phyloP scores from a whole-genome alignment of 108 stramenopile species.

The Seminavis robusta region DNA sequence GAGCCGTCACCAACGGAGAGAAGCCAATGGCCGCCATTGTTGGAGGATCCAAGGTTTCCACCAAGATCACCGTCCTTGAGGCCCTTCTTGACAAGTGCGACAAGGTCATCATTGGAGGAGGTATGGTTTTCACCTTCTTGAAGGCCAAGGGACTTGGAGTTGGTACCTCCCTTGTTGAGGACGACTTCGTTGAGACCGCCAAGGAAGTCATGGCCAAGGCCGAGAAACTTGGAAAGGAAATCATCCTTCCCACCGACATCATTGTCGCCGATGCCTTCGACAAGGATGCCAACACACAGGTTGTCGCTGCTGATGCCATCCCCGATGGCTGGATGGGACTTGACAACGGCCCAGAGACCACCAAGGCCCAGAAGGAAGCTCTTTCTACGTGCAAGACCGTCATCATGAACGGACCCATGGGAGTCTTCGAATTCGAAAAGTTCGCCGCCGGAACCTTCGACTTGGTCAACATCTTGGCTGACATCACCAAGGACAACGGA shows the following conservation, averaged over 20 bases:
- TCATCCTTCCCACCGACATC: slow-evolving; percentile 95
- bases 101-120: slow-evolving; percentile 98
- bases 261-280: slow-evolving; percentile 92
- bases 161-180: slow-evolving; percentile 95
- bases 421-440: slow-evolving; percentile 97
- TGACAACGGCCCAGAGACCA: slow-evolving; percentile 95
- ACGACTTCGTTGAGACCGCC: slow-evolving; percentile 95
- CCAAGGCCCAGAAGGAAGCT: slow-evolving; percentile 83
- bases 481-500: slow-evolving; percentile 89
- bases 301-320: slow-evolving; percentile 82
- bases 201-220: slow-evolving; percentile 94
- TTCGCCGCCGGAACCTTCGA: slow-evolving; percentile 94
- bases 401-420: slow-evolving; percentile 99
- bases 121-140: slow-evolving; percentile 99
- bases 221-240: slow-evolving; percentile 86
- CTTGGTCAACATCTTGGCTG: slow-evolving; percentile 94
- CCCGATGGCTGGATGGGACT: slow-evolving; percentile 99
- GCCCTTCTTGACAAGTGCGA: slow-evolving; percentile 99
- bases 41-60: slow-evolving; percentile 99
- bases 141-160: slow-evolving; percentile 94
- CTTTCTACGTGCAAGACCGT: slow-evolving; percentile 91
- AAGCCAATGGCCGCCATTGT: slow-evolving; percentile 99
- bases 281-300: slow-evolving; percentile 85
- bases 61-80: slow-evolving; percentile 99
- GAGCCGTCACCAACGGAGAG: slow-evolving; percentile 92